phyloP scores from a whole-genome alignment of 2,329 filamentous ascomycete genomes.

The Botrytis galanthina region DNA sequence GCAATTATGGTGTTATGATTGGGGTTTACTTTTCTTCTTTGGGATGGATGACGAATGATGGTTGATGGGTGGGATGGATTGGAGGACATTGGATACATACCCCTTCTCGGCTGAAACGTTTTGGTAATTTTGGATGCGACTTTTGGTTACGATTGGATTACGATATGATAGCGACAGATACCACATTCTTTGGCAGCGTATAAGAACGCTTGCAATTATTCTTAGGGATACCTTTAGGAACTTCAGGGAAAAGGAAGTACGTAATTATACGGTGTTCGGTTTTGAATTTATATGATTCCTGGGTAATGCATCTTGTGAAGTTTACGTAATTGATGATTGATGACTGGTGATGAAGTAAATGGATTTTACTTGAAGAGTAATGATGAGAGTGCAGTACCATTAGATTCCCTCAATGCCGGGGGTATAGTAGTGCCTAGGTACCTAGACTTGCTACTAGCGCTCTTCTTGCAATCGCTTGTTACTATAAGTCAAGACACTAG shows the following conservation, averaged over 20 bases:
- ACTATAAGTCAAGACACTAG: not conserved
- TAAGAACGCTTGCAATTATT: not conserved
- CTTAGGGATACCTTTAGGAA: not conserved
- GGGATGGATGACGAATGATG: not conserved
- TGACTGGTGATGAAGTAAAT: not conserved
- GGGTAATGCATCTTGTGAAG: not conserved
- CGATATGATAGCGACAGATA: slow-evolving; percentile 14
- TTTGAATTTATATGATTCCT: not conserved
- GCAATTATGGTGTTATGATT: not conserved
- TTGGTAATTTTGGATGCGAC: not conserved
- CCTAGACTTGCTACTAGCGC: not conserved
- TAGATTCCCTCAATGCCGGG: not conserved
- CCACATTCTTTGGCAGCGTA: slow-evolving; percentile 14
- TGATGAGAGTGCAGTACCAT: not conserved
- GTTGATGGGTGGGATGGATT: not conserved
- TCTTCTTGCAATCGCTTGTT: not conserved
- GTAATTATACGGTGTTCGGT: slow-evolving; percentile 1
- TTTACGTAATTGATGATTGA: not conserved
- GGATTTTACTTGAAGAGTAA: not conserved
- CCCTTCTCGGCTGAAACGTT: not conserved
- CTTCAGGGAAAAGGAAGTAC: not conserved
- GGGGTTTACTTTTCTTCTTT: not conserved
- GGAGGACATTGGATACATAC: not conserved
- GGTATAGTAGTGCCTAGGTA: not conserved
- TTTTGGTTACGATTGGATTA: not conserved